Evolutionary conservation across 2,329 filamentous ascomycete species (phyloP).

Genomic region (Pseudogymnoascus verrucosus): DNA sequence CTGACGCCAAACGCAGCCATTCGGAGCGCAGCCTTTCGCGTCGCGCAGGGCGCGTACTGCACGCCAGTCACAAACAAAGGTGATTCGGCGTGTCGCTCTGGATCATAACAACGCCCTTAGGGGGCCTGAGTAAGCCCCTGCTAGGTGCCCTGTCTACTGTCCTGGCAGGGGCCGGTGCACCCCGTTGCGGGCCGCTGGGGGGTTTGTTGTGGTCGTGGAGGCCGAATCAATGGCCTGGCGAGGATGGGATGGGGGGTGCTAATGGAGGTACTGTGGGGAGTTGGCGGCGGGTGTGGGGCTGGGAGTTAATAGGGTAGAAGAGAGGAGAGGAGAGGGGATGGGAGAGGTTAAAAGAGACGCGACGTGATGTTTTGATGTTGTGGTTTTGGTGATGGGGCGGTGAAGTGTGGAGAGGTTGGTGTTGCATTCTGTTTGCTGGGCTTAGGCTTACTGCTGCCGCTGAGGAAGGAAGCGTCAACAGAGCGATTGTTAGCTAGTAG

Average conservation of each 20-base stretch:
- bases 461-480: constrained; percentile 5
- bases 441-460: not conserved
- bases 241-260: not conserved
- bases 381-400: constrained; percentile 5
- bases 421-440: constrained; percentile 6
- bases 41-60: not conserved
- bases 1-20: constrained; percentile 6
- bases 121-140: not conserved
- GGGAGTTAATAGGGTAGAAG: not conserved
- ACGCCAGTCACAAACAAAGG: not conserved
- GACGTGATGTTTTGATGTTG: constrained; percentile 7
- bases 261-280: not conserved
- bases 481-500: not conserved
- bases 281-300: not conserved
- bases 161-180: not conserved
- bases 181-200: constrained; percentile 1
- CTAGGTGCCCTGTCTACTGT: not conserved
- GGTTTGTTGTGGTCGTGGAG: constrained; percentile 3
- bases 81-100: not conserved
- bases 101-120: constrained; percentile 4
- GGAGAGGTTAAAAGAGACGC: not conserved
- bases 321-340: not conserved
- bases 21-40: constrained; percentile 2
- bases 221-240: not conserved
- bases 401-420: not conserved